Evolutionary conservation across 192 early-diverging fungal species (phyloP).

Genomic region (Backusella circina): DNA sequence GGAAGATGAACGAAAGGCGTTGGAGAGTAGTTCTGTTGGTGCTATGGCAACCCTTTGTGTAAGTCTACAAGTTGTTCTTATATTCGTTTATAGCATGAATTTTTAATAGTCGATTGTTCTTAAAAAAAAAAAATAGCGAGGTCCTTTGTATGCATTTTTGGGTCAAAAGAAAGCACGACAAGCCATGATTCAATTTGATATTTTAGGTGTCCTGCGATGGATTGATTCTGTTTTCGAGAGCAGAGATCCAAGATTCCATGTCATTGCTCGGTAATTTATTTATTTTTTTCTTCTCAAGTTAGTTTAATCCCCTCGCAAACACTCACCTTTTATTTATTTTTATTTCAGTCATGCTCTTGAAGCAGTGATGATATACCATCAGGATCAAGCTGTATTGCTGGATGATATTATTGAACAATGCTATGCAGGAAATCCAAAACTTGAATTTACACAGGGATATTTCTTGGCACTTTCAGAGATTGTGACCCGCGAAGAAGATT

Average conservation of each 20-base stretch:
- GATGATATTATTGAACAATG: slow-evolving; percentile 67
- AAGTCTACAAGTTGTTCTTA: slow-evolving; percentile 14
- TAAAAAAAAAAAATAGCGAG: slow-evolving; percentile 32
- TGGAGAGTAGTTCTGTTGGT: slow-evolving; percentile 78
- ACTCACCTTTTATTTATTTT: neutral
- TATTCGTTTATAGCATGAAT: neutral
- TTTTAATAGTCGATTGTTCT: neutral
- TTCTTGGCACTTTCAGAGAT: slow-evolving; percentile 76
- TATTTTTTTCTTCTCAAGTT: neutral
- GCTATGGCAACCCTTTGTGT: slow-evolving; percentile 88
- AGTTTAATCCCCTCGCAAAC: too few species aligned
- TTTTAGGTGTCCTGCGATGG: slow-evolving; percentile 53
- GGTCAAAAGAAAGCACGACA: slow-evolving; percentile 37
- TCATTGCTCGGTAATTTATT: slow-evolving; percentile 48
- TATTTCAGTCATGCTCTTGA: slow-evolving; percentile 56
- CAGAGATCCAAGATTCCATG: slow-evolving; percentile 46
- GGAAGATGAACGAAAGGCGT: slow-evolving; percentile 71
- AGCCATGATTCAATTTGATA: slow-evolving; percentile 45
- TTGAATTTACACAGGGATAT: slow-evolving; percentile 64
- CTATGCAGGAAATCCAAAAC: slow-evolving; percentile 61
- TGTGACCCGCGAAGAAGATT: slow-evolving; percentile 53
- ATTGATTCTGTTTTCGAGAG: slow-evolving; percentile 63
- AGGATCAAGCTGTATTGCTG: slow-evolving; percentile 50
- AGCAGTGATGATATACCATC: slow-evolving; percentile 62
- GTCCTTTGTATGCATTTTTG: slow-evolving; percentile 40